A percentile compares a stretch with the other conserved stretches of the same genome.
Evolutionary conservation across 148 eudicot genomes (phyloP).

Genomic region (Rhododendron molle): DNA sequence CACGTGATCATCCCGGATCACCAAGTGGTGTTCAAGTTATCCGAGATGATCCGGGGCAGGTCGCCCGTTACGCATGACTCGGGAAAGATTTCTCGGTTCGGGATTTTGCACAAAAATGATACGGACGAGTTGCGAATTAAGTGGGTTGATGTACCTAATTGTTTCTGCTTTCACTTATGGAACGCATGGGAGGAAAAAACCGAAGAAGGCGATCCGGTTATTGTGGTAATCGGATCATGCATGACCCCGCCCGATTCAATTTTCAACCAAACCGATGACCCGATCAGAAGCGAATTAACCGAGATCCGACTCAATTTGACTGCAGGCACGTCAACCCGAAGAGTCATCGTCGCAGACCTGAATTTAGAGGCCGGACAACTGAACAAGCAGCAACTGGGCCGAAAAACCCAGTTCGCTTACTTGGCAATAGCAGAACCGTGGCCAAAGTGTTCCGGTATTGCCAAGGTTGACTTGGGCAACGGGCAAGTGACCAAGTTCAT

Average conservation of each 20-base stretch:
- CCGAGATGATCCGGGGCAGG: constrained; percentile 44
- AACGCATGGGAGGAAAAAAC: constrained; percentile 58
- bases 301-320: constrained; percentile 38
- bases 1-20: constrained; percentile 55
- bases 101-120: constrained; percentile 31
- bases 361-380: constrained; percentile 58
- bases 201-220: constrained; percentile 17
- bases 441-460: constrained; percentile 57
- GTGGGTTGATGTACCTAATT: constrained; percentile 46
- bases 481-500: constrained; percentile 33
- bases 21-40: constrained; percentile 50
- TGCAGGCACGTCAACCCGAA: constrained; percentile 36
- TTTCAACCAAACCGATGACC: constrained; percentile 23
- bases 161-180: constrained; percentile 56
- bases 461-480: constrained; percentile 46
- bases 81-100: constrained; percentile 41
- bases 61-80: constrained; percentile 42
- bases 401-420: constrained; percentile 34
- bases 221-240: constrained; percentile 52
- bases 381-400: constrained; percentile 31
- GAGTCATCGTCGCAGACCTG: constrained; percentile 30
- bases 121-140: constrained; percentile 16
- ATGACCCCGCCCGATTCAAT: constrained; percentile 53
- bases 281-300: constrained; percentile 23
- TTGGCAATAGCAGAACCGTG: constrained; percentile 61